Conservation (phyloP, 257 asterid species). For the Nicotiana paniculata region DNA sequence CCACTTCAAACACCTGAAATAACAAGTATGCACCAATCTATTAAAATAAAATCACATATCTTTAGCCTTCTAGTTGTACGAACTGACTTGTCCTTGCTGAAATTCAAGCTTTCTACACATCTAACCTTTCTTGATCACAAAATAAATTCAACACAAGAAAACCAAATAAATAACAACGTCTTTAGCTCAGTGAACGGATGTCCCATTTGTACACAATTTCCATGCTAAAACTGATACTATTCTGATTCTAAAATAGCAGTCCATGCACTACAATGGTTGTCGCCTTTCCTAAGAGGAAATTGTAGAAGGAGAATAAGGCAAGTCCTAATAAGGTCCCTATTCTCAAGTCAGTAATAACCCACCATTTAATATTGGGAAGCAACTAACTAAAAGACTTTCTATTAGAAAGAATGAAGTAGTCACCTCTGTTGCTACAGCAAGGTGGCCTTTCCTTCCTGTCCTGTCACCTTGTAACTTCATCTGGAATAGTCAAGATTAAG, state of each 20-base stretch:
- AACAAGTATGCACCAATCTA: conserved; percentile 7
- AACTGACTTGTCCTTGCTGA: too few species aligned
- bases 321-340: background rate
- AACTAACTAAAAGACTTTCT: background rate
- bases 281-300: background rate
- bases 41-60: too few species aligned
- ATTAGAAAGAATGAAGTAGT: background rate
- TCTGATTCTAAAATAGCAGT: background rate
- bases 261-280: background rate
- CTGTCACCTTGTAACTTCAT: conserved; percentile 74
- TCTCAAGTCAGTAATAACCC: background rate
- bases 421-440: conserved; percentile 83
- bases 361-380: background rate
- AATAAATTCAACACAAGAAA: too few species aligned
- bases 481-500: conserved; percentile 22
- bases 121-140: too few species aligned
- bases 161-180: too few species aligned
- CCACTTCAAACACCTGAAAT: conserved; percentile 75
- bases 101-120: too few species aligned
- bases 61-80: too few species aligned
- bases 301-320: background rate
- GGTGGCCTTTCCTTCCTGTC: conserved; percentile 81
- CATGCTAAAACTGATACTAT: too few species aligned
- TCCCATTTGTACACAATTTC: too few species aligned
- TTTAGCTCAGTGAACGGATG: too few species aligned